phyloP scores from a whole-genome alignment of 2,329 filamentous ascomycete species.

The Emergomyces africanus region DNA sequence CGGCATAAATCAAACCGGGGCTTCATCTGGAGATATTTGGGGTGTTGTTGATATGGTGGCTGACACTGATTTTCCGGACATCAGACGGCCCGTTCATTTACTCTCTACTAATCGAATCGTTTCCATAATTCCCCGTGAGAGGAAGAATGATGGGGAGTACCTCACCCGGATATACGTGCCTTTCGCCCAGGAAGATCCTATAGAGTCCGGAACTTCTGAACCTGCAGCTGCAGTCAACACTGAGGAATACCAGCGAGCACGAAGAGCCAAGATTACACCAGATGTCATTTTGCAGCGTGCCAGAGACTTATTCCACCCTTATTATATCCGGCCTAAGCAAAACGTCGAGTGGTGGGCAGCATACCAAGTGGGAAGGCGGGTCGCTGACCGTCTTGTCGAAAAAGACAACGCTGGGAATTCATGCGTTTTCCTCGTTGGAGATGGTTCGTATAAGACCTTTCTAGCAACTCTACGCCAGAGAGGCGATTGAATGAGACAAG shows the following conservation, averaged over 20 bases:
- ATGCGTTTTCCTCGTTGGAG: conserved; percentile 60
- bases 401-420: conserved; percentile 56
- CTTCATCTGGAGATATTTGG: conserved; percentile 60
- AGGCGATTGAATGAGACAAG: not conserved
- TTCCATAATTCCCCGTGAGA: conserved; percentile 65
- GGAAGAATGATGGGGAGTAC: conserved; percentile 48
- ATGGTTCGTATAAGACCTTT: conserved; percentile 27
- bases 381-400: conserved; percentile 31
- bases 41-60: conserved; percentile 65
- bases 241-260: conserved; percentile 50
- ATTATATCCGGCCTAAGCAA: conserved; percentile 47
- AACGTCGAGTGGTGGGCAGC: conserved; percentile 65
- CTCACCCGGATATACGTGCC: conserved; percentile 54
- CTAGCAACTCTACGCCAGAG: not conserved
- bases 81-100: conserved; percentile 67
- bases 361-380: conserved; percentile 64
- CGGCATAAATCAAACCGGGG: conserved; percentile 44
- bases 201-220: not conserved
- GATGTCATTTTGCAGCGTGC: conserved; percentile 52
- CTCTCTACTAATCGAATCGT: conserved; percentile 63
- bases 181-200: conserved; percentile 17
- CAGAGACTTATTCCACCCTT: conserved; percentile 53
- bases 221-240: conserved; percentile 22
- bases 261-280: conserved; percentile 50
- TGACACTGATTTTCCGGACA: conserved; percentile 62